Base-by-base conservation (phyloP, 139 green algal genomes). In the Chlorella sp. region DNA sequence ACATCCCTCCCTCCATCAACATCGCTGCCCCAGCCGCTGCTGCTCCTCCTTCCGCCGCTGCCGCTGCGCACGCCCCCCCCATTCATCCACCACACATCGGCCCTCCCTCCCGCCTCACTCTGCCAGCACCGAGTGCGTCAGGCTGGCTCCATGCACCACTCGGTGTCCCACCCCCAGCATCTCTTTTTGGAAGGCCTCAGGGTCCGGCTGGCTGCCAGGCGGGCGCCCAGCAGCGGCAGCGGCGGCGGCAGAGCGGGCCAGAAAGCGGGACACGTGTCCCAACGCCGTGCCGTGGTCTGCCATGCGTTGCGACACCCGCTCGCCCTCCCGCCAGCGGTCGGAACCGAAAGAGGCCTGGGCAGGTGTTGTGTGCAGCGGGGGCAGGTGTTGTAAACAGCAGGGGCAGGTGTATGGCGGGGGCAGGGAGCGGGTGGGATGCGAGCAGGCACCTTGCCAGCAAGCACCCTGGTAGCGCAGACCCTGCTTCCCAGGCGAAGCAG, bases 141-240 rank as follows among this genome's bases (percentile, higher is more conserved):
- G 92, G 42, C 96, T 86, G 40, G 95, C 91, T n/a, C 97, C 97
- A 89, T 99, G 97, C 28, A 99, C 97, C 3, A 99, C 91, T 19
- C 97, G 85, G 87, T 96, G 95, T 57, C 94, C 95, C 42, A 97
- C 77, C 1, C 86, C 88, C 53, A 83, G 80, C 86, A 97, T 92
- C 2, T 84, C 48, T 1, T 61, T 15, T 1, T 61, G 12, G 73
- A 85, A 89, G 18, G 18, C 2, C 32, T 32, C 3, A 36, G 14
- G 36, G 3, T 37, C 71, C 71, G 36, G 71, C 71, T 78, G 71
- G 32, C 71, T 24, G 71, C 26, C 24, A 26, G 68, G n/a, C 26
- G 24, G 21, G 24, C 12, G n/a, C 1, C n/a, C 15, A 28, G 15
- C 12, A 57, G 76, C 15, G 26, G 37, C 76, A 26, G 36, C 22